phyloP scores from a whole-genome alignment of 192 early-diverging fungal species.

The Linnemannia zychae region DNA sequence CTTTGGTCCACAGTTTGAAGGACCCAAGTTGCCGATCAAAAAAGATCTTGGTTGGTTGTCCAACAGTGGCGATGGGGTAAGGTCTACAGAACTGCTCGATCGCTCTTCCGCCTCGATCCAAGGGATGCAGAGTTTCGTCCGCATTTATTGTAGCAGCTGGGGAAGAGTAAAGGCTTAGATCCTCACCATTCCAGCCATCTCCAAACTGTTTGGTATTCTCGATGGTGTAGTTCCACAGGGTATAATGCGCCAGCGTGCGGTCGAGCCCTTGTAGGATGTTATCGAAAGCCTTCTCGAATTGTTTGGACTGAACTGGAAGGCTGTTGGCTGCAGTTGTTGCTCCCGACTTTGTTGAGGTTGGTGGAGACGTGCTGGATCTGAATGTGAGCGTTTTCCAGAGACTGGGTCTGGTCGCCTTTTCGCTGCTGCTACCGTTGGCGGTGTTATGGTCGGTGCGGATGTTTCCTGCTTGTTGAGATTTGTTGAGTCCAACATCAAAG shows the following conservation, averaged over 20 bases:
- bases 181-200: conserved; percentile 70
- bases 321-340: neutral
- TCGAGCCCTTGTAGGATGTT: conserved; percentile 66
- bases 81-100: conserved; percentile 53
- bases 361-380: neutral
- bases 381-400: neutral
- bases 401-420: neutral
- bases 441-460: neutral
- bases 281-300: conserved; percentile 61
- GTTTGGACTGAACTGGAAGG: conserved; percentile 18
- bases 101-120: conserved; percentile 39
- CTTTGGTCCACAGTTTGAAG: conserved; percentile 16
- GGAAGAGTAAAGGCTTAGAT: conserved; percentile 58
- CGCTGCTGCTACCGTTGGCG: neutral
- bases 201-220: conserved; percentile 62
- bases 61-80: conserved; percentile 41
- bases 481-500: conserved; percentile 44
- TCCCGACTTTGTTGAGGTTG: neutral
- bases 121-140: neutral
- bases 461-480: conserved; percentile 22
- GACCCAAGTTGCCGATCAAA: conserved; percentile 31
- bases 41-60: conserved; percentile 16
- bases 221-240: conserved; percentile 67
- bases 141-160: neutral
- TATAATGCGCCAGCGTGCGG: conserved; percentile 56